Percentiles rank a stretch among this genome's conserved stretches.
phyloP scores from a whole-genome alignment of 768 basidiomycete species.

The Tephrocybe sp. region DNA sequence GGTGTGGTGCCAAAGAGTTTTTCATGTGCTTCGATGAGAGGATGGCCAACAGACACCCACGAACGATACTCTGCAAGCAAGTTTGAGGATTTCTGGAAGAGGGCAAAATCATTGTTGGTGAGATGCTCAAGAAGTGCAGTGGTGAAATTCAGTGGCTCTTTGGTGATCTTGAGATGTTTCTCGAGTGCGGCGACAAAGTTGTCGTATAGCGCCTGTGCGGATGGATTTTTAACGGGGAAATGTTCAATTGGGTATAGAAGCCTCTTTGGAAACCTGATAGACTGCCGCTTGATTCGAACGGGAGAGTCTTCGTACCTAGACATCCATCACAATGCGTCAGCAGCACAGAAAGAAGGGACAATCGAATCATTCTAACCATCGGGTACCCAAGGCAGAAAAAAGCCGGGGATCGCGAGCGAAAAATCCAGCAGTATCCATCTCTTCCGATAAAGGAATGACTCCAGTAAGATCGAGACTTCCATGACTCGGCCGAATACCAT shows the following conservation, averaged over 20 bases:
- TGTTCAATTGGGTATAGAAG: slow-evolving; percentile 34
- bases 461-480: slow-evolving; percentile 32
- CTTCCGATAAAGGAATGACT: slow-evolving; percentile 34
- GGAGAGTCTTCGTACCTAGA: slow-evolving; percentile 32
- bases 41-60: slow-evolving; percentile 32
- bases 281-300: slow-evolving; percentile 21
- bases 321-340: not conserved
- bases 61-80: slow-evolving; percentile 35
- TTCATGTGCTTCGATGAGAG: slow-evolving; percentile 24
- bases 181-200: slow-evolving; percentile 24
- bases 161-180: slow-evolving; percentile 25
- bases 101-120: slow-evolving; percentile 26
- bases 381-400: slow-evolving; percentile 25
- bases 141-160: slow-evolving; percentile 27
- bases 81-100: slow-evolving; percentile 29
- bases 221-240: slow-evolving; percentile 29
- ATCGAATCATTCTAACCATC: slow-evolving; percentile 23
- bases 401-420: slow-evolving; percentile 32
- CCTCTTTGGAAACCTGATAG: slow-evolving; percentile 27
- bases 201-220: slow-evolving; percentile 30
- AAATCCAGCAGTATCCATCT: slow-evolving; percentile 38
- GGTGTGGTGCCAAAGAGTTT: slow-evolving; percentile 23
- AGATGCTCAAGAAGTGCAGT: slow-evolving; percentile 26
- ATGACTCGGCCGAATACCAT: slow-evolving; percentile 33
- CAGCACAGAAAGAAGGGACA: not conserved